Evolutionary conservation across 2,329 filamentous ascomycete genomes (phyloP).

Genomic region (Tolypocladium paradoxum): DNA sequence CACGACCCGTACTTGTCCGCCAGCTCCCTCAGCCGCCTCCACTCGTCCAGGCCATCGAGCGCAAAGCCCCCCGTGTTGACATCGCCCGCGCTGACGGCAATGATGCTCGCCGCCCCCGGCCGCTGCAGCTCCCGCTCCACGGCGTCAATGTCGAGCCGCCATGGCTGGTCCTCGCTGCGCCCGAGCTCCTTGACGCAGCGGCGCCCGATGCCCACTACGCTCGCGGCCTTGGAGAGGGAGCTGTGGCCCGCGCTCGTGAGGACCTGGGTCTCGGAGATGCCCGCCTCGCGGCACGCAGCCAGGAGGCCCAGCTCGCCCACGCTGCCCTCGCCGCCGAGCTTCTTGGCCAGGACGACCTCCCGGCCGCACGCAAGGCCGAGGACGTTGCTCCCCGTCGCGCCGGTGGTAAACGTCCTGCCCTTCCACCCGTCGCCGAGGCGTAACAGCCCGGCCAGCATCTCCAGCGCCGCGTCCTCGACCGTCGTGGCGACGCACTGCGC

Average conservation of each 20-base stretch:
- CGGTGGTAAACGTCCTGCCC: constrained; percentile 45
- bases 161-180: constrained; percentile 41
- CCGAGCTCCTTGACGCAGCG: constrained; percentile 52
- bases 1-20: constrained; percentile 68
- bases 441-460: constrained; percentile 59
- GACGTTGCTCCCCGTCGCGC: constrained; percentile 66
- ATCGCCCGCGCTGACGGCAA: constrained; percentile 75
- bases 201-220: constrained; percentile 69
- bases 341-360: constrained; percentile 46
- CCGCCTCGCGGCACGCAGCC: constrained; percentile 51
- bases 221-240: constrained; percentile 73
- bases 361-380: constrained; percentile 59
- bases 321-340: constrained; percentile 21
- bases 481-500: constrained; percentile 64
- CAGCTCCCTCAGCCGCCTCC: constrained; percentile 51
- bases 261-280: constrained; percentile 59
- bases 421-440: constrained; percentile 49
- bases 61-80: constrained; percentile 84
- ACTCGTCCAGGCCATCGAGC: constrained; percentile 44
- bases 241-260: constrained; percentile 77
- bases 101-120: constrained; percentile 53
- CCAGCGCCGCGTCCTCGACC: constrained; percentile 63
- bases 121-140: constrained; percentile 49
- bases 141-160: constrained; percentile 56
- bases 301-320: constrained; percentile 63